Percentiles rank a stretch among this genome's conserved stretches.
phyloP scores from a whole-genome alignment of 805 yeast genomes.

The Schizosaccharomyces lindneri region DNA sequence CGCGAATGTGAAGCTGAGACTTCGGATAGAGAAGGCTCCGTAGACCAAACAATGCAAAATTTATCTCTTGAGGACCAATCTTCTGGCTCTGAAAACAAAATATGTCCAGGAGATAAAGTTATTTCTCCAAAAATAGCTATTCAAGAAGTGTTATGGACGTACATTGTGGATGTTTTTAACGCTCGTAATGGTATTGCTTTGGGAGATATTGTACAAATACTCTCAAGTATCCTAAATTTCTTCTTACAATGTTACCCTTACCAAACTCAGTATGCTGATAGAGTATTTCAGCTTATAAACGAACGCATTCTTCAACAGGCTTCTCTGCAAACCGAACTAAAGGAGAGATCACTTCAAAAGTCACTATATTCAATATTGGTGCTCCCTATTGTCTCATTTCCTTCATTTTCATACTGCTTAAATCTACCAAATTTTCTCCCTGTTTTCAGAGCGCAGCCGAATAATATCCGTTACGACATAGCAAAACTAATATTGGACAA shows the following conservation, averaged over 20 bases:
- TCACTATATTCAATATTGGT: conserved; percentile 13
- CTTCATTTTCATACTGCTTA: conserved; percentile 1
- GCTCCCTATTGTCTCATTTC: conserved; percentile 1
- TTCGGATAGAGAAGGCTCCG: conserved; percentile 3
- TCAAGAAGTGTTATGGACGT: conserved; percentile 42
- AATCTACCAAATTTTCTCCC: not conserved
- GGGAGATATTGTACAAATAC: conserved; percentile 37
- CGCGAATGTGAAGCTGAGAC: conserved; percentile 15
- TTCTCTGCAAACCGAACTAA: not conserved
- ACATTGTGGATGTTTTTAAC: conserved; percentile 29
- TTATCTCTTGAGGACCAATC: conserved; percentile 2
- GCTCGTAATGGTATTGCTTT: conserved; percentile 39
- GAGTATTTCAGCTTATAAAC: conserved; percentile 25
- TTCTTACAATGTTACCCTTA: conserved; percentile 43
- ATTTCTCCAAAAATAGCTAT: conserved; percentile 14
- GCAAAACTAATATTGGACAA: not conserved
- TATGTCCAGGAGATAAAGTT: conserved; percentile 5
- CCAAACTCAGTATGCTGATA: conserved; percentile 33
- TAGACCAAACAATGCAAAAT: conserved; percentile 8
- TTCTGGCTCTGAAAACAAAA: conserved; percentile 2
- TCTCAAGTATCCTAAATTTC: conserved; percentile 40
- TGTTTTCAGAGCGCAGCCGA: not conserved
- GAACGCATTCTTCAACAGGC: not conserved
- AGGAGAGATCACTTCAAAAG: not conserved
- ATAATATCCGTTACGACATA: not conserved